phyloP scores from a whole-genome alignment of 495 filamentous ascomycete species.

The Thermochaetoides thermophila region DNA sequence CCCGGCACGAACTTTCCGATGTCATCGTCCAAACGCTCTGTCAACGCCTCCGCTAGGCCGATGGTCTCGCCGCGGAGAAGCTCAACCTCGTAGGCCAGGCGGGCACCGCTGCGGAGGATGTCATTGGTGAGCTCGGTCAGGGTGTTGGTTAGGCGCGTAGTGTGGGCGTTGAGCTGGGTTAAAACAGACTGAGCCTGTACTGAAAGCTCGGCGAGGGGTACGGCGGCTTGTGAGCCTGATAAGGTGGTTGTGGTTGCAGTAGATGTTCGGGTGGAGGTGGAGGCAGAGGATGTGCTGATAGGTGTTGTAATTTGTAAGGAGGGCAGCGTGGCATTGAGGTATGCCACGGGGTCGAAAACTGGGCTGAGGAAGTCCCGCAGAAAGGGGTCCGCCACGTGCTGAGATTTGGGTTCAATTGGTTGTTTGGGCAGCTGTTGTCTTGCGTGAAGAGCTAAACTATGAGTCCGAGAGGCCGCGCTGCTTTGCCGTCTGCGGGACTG shows the following conservation, averaged over 20 bases:
- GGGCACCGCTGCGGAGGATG: constrained; percentile 70
- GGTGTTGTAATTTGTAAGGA: constrained; percentile 34
- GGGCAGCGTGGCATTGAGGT: constrained; percentile 65
- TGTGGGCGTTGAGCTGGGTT: constrained; percentile 77
- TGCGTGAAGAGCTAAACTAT: constrained; percentile 11
- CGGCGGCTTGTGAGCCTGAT: constrained; percentile 25
- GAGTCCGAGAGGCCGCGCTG: constrained; percentile 15
- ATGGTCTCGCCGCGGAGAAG: constrained; percentile 76
- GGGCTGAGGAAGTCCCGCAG: constrained; percentile 53
- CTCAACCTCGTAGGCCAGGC: constrained; percentile 90
- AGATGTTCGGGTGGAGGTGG: constrained; percentile 1
- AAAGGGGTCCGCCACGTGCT: constrained; percentile 45
- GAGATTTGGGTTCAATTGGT: constrained; percentile 28
- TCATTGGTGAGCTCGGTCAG: constrained; percentile 87
- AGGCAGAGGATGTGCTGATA: not conserved
- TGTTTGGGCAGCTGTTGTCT: constrained; percentile 16
- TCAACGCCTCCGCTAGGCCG: constrained; percentile 58
- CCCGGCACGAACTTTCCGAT: constrained; percentile 53
- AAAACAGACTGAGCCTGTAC: constrained; percentile 70
- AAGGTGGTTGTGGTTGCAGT: too few species aligned
- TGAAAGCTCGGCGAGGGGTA: constrained; percentile 62
- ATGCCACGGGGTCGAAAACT: constrained; percentile 65
- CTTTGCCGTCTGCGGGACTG: constrained; percentile 15
- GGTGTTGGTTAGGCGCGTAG: constrained; percentile 62
- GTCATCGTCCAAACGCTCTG: constrained; percentile 52